phyloP scores from a whole-genome alignment of 768 basidiomycete genomes.

The Calocybe gangraenosa region DNA sequence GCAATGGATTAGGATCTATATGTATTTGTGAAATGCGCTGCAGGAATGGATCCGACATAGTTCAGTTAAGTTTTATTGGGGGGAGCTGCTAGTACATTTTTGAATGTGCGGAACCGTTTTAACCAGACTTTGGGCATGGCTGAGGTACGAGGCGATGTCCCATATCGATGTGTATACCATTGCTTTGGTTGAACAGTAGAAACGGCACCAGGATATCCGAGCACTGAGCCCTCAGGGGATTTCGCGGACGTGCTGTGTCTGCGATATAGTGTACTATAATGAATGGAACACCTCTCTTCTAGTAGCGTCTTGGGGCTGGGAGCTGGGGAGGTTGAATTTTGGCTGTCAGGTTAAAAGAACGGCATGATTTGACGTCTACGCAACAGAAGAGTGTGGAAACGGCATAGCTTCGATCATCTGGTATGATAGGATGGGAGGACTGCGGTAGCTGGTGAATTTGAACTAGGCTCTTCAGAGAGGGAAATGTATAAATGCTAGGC shows the following conservation, averaged over 20 bases:
- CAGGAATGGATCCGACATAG: no score
- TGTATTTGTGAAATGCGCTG: no score
- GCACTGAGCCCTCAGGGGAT: neutral
- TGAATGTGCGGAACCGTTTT: constrained; percentile 38
- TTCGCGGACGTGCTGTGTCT: neutral
- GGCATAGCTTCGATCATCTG: neutral
- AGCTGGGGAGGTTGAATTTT: neutral
- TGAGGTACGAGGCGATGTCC: constrained; percentile 73
- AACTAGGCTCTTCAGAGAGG: constrained; percentile 1
- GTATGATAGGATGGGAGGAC: neutral
- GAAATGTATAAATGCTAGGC: neutral
- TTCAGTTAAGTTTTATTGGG: no score
- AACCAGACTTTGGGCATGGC: constrained; percentile 67
- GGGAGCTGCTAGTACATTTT: no score
- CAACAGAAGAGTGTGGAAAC: neutral
- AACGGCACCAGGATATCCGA: constrained; percentile 3
- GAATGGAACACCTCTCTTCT: constrained; percentile 3
- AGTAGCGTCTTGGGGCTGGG: neutral
- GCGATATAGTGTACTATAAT: neutral
- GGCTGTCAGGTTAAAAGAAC: neutral
- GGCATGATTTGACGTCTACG: neutral
- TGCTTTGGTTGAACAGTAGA: constrained; percentile 27
- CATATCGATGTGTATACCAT: constrained; percentile 75
- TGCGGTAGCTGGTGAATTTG: neutral
- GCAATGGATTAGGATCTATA: no score